Evolutionary conservation across 202 grass and related monocot species (phyloP), one percentile per base, ranked within the genome.

Genomic region (Hordeum pubiflorum): DNA sequence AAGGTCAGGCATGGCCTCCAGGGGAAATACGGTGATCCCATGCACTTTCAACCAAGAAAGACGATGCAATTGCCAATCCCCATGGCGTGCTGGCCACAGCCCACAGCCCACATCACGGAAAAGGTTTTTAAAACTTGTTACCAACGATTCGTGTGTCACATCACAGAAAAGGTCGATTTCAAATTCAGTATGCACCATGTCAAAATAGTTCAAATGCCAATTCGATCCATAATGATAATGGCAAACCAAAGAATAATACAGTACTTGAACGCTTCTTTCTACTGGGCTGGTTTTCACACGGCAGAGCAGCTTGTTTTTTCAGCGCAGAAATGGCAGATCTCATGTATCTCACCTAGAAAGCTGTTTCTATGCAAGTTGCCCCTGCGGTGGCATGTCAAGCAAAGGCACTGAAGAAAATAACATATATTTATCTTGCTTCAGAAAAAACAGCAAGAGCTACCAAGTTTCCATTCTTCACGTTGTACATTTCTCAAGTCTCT

Each of bases 371-470:
- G 46, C 41, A 44, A 44, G 11, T 44, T 44, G 41, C 0, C 12
- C 3, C 41, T 3, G 41, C 41, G 3, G 41, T 44, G 10, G 12
- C 41, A 44, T 44, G 41, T 14, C 0, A 13, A 13, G 38, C 10
- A 40, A 10, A 40, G 0, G 4, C 3, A 43, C 41, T 10, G 36
- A 54, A 65, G 33, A 67, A 62, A 34, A 62, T 4, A 20, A 65
- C 32, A 65, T 68, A 68, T 69, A 43, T 69, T 69, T 37, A 74
- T 77, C 86, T 81, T 81, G 86, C 82, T 34, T 84, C 55, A 56
- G 10, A 64, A 80, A 84, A 57, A 54, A 70, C 1, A 70, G 82
- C 77, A 85, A 81, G 63, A 64, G 22, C 43, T 33, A n/a, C 27
- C 58, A 40, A 8, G 26, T 83, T 59, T 40, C 10, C 39, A 11